These are phyloP conservation scores for Paramarasmius palmivorus DNA, from an alignment of 1,284 basidiomycete genomes.

Conservation along the genomic window DNA sequence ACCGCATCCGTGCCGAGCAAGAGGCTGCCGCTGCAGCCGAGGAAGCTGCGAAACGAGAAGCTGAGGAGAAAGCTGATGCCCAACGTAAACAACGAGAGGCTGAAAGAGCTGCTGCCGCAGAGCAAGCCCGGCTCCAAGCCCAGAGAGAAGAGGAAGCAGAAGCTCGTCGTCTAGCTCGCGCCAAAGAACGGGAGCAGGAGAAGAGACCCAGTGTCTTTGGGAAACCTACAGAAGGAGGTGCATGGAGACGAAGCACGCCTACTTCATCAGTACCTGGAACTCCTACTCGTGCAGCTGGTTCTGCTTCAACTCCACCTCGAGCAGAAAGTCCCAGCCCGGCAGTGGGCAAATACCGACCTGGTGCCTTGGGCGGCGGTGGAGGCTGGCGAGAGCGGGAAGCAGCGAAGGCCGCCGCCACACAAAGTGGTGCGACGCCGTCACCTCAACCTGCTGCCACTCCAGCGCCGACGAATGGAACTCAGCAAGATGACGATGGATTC, in stretches of 20 bases:
- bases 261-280: conserved; percentile 31
- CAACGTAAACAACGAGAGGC: conserved; percentile 62
- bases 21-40: conserved; percentile 48
- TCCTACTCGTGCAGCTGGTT: conserved; percentile 33
- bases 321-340: conserved; percentile 48
- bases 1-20: conserved; percentile 48
- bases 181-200: conserved; percentile 24
- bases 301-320: conserved; percentile 34
- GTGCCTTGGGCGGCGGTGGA: conserved; percentile 35
- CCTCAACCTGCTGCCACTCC: conserved; percentile 30
- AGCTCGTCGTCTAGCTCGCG: conserved; percentile 36
- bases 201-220: conserved; percentile 20
- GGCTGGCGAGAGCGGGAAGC: conserved; percentile 61
- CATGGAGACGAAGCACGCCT: conserved; percentile 42
- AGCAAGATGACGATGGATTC: conserved; percentile 72
- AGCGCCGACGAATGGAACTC: conserved; percentile 36
- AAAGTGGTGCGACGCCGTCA: conserved; percentile 23
- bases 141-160: conserved; percentile 84
- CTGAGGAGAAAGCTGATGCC: conserved; percentile 56
- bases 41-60: conserved; percentile 58
- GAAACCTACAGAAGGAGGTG: conserved; percentile 25
- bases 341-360: conserved; percentile 46
- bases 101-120: conserved; percentile 62
- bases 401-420: conserved; percentile 39
- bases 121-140: conserved; percentile 60